These are phyloP conservation scores for Pharnaceum exiguum DNA, from an alignment of 148 eudicot species.

Conservation along the genomic window DNA sequence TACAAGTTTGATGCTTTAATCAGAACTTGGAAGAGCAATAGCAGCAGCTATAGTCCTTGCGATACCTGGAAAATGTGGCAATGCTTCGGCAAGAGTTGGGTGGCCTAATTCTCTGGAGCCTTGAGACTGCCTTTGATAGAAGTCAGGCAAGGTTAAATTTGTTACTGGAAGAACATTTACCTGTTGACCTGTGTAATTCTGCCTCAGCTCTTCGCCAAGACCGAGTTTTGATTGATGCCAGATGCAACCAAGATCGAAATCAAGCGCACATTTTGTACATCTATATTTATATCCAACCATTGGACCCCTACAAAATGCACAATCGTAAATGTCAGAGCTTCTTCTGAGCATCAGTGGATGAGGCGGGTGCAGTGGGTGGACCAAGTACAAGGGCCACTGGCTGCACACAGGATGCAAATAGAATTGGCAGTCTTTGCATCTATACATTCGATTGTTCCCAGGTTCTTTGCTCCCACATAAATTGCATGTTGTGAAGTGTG, in stretches of 20 bases:
- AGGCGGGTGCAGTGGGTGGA: slow-evolving; percentile 21
- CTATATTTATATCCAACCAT: slow-evolving; percentile 7
- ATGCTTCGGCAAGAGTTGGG: too few relatives aligned
- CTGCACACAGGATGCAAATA: slow-evolving; percentile 23
- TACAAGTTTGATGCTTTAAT: too few relatives aligned
- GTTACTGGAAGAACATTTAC: slow-evolving; percentile 9
- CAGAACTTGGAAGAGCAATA: too few relatives aligned
- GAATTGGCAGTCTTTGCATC: slow-evolving; percentile 16
- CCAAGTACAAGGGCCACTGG: slow-evolving; percentile 20
- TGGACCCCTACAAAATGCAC: not conserved
- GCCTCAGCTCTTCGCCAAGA: slow-evolving; percentile 1
- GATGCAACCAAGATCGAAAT: slow-evolving; percentile 10
- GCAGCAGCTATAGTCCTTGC: too few relatives aligned
- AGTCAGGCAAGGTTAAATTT: slow-evolving; percentile 10
- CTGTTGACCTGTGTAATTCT: not conserved
- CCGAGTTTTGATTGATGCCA: not conserved
- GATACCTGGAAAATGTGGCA: too few relatives aligned
- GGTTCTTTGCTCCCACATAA: slow-evolving; percentile 5
- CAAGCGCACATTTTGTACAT: slow-evolving; percentile 7
- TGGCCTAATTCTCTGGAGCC: too few relatives aligned
- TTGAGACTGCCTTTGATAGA: too few relatives aligned
- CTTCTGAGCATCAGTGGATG: slow-evolving; percentile 16
- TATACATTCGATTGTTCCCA: slow-evolving; percentile 12
- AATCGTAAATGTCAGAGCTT: not conserved
- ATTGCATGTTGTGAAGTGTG: not conserved